Evolutionary conservation across 331 rosid species (phyloP).

Genomic region (Arachis monticola): DNA sequence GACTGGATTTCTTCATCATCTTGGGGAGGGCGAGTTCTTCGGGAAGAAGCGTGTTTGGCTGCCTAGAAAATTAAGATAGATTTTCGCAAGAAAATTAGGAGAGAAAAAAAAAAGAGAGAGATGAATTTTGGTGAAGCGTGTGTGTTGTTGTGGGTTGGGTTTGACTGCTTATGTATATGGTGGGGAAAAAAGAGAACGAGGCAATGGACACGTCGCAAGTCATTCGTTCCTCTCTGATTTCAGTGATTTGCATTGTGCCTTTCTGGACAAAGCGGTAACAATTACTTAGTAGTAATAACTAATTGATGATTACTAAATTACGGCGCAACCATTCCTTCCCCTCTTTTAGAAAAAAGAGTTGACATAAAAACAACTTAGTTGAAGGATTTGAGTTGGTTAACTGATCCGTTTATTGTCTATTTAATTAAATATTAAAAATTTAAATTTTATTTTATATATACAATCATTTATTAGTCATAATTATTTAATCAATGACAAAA

Average conservation of each 20-base stretch:
- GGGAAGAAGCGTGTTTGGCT: constrained; percentile 21
- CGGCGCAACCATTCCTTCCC: constrained; percentile 51
- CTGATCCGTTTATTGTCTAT: no score
- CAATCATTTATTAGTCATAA: no score
- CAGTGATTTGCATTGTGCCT: no score
- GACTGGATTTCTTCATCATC: constrained; percentile 61
- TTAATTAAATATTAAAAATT: no score
- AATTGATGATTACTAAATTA: constrained; percentile 4
- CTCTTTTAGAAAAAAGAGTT: no score
- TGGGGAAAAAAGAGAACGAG: neutral
- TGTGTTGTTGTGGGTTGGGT: neutral
- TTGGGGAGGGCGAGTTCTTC: neutral
- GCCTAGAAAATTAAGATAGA: constrained; percentile 16
- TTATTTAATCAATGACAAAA: no score
- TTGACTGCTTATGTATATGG: constrained; percentile 46
- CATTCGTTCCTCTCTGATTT: neutral
- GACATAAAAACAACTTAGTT: no score
- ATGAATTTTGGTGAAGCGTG: constrained; percentile 1
- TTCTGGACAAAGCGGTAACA: no score
- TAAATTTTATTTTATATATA: no score
- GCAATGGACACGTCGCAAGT: neutral
- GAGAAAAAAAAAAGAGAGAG: constrained; percentile 16
- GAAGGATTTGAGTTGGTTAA: no score
- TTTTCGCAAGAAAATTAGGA: constrained; percentile 24
- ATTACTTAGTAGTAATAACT: no score